Base-by-base conservation (phyloP, 2,329 filamentous ascomycete genomes). In the Mycogone perniciosa region DNA sequence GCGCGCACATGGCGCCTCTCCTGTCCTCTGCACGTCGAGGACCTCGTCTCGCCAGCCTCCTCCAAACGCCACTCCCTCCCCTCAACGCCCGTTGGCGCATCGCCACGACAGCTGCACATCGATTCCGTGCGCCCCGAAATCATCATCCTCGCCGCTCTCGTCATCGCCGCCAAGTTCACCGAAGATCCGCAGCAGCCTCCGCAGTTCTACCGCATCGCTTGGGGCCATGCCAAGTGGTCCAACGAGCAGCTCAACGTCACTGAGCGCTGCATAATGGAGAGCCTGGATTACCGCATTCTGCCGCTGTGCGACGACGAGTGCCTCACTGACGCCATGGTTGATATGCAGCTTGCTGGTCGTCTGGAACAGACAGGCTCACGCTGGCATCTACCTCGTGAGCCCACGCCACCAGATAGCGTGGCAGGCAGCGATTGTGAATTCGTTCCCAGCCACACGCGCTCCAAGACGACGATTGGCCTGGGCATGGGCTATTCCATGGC, bases 101-200 rank as follows among this genome's bases (percentile, higher is more conserved):
- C 62, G 35, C 63, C 57, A 44, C 62, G 63, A 46, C 70, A 72
- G 56, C 67, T 76, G 41, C 79, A 84, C 65, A 81, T 84, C 63
- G 80, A 85, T 67, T 75, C 75, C 9, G 74, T 85, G 53, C 71
- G 70, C 53, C 81, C 82, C 48, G 82, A 86, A 62, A 62, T 86
- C 53, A 81, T 86, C 56, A 72, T 83, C 46, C 70, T 86, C n/a
- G 73, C 76, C 1, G 79, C 82, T 1, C 69, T 86, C 13, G 71
- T 84, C 55, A 79, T 86, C 48, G 81, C 82, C n/a, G 71, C 75
- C 60, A 86, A 86, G 66, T 86, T 85, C 59, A 72, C 77, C 41
- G 79, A 84, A 58, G 83, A 86, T 66, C 67, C 70, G 46, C 75
- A 81, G 59, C 72, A 76, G 54, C 67, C 72, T 4, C 79, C 79